These are phyloP conservation scores for Trichoderma orchidacearum DNA, from an alignment of 495 filamentous ascomycete species.

Conservation along the genomic window DNA sequence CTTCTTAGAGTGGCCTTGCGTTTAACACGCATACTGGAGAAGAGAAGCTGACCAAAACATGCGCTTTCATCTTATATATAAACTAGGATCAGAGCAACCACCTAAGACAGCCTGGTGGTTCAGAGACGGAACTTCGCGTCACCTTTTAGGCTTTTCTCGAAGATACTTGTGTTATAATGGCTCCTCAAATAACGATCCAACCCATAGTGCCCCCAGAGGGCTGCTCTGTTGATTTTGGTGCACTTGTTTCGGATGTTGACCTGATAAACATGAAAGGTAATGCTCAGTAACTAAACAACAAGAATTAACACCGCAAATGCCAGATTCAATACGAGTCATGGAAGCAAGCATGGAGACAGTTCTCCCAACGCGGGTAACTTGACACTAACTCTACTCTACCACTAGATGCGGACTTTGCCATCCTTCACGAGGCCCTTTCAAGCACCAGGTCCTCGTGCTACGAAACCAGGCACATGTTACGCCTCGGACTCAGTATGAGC, in stretches of 20 bases:
- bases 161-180: too few relatives aligned
- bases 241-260: background rate
- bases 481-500: conserved; percentile 53
- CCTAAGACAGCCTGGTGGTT: too few relatives aligned
- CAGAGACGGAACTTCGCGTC: too few relatives aligned
- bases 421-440: conserved; percentile 46
- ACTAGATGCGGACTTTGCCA: conserved; percentile 43
- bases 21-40: background rate
- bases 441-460: conserved; percentile 50
- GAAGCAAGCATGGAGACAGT: too few relatives aligned
- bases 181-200: background rate
- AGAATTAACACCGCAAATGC: too few relatives aligned
- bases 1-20: background rate
- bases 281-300: too few relatives aligned
- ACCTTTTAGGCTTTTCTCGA: too few relatives aligned
- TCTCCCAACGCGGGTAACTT: background rate
- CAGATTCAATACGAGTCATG: too few relatives aligned
- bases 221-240: background rate
- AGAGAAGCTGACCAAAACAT: too few relatives aligned
- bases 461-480: conserved; percentile 48
- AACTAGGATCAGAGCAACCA: too few relatives aligned
- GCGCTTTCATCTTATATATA: too few relatives aligned
- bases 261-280: background rate
- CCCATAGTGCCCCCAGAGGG: background rate
- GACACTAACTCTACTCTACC: background rate